Evolutionary conservation across 2,329 filamentous ascomycete genomes (phyloP).

Genomic region (Fusarium cicatricum): DNA sequence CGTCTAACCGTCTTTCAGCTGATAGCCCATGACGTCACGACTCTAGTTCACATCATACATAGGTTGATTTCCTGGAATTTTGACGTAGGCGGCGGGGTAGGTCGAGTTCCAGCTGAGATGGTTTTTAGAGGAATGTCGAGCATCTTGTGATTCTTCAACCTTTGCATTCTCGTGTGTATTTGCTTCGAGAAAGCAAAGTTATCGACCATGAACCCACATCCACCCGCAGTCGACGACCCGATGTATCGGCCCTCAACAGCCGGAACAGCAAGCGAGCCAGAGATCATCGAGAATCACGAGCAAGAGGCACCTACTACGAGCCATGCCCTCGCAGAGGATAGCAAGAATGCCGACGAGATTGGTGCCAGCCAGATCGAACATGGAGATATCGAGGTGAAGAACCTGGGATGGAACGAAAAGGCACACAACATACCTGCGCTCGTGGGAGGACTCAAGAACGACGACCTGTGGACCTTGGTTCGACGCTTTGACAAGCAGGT

Average conservation of each 20-base stretch:
- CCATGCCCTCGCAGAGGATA: constrained; percentile 48
- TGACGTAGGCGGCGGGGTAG: constrained; percentile 35
- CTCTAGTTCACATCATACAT: not conserved
- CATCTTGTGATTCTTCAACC: not conserved
- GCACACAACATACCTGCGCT: constrained; percentile 66
- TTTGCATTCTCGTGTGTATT: not conserved
- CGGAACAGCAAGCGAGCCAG: constrained; percentile 39
- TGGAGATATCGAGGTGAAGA: constrained; percentile 63
- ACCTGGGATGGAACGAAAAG: constrained; percentile 75
- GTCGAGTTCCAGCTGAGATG: constrained; percentile 14
- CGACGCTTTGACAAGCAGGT: constrained; percentile 78
- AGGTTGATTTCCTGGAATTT: constrained; percentile 9
- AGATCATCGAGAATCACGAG: constrained; percentile 40
- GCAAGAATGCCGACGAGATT: constrained; percentile 47
- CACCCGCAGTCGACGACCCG: constrained; percentile 9
- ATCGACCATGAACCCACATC: constrained; percentile 22
- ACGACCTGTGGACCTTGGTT: constrained; percentile 76
- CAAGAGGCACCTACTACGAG: constrained; percentile 47
- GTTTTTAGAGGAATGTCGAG: not conserved
- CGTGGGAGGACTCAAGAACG: constrained; percentile 73
- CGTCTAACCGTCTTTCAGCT: constrained; percentile 12
- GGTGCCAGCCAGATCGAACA: constrained; percentile 57
- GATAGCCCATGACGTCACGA: constrained; percentile 26
- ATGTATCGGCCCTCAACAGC: constrained; percentile 28
- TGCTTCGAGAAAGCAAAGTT: not conserved